Conservation (phyloP, 306 rosid genomes). For the Rosa rugosa region DNA sequence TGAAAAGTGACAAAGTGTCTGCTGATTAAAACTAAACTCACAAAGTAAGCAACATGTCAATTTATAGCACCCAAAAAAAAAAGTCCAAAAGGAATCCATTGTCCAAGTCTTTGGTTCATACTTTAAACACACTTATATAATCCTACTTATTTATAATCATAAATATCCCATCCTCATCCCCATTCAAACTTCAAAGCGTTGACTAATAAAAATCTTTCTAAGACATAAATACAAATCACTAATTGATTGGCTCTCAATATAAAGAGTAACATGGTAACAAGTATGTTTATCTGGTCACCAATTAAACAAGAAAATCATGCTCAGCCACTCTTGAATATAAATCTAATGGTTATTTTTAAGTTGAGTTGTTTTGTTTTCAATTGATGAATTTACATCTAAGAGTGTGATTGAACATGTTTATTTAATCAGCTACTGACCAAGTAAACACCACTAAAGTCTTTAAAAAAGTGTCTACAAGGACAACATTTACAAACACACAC, state of each 20-base stretch:
- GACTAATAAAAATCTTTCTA: background rate
- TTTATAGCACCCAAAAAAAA: background rate
- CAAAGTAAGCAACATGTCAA: background rate
- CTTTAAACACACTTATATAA: background rate
- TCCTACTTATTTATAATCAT: background rate
- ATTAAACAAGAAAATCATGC: no score
- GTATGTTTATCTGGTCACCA: no score
- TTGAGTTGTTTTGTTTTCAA: no score
- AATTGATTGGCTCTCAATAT: background rate
- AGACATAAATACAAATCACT: background rate
- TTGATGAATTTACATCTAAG: no score
- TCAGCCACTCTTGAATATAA: no score
- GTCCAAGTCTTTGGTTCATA: slow-evolving; percentile 7
- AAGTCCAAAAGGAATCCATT: background rate
- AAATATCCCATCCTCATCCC: background rate
- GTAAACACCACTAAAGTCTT: no score
- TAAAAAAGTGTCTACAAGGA: no score
- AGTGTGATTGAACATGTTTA: no score
- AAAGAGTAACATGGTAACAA: background rate
- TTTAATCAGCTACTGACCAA: no score
- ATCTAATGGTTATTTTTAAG: no score
- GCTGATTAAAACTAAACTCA: background rate
- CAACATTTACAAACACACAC: no score
- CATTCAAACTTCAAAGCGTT: background rate
- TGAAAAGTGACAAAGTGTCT: background rate